These are phyloP conservation scores for Wickerhamiella domercqiae DNA, from an alignment of 805 yeast species.

Conservation along the genomic window DNA sequence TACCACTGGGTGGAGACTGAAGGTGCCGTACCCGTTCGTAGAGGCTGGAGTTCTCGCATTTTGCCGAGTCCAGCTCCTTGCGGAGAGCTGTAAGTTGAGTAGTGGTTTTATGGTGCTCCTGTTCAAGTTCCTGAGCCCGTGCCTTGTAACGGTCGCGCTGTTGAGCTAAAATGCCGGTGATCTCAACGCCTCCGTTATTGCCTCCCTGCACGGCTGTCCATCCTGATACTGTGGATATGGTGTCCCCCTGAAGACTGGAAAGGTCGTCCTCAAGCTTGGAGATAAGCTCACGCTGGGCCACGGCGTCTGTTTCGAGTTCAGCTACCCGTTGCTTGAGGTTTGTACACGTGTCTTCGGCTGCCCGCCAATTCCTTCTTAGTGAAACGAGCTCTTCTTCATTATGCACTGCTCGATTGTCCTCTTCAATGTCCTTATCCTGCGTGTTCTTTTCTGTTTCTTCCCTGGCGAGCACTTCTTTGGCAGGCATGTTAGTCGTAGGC, in stretches of 20 bases:
- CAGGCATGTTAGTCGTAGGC: neutral
- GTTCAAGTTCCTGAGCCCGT: slow-evolving; percentile 72
- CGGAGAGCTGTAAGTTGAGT: slow-evolving; percentile 42
- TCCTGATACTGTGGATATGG: slow-evolving; percentile 24
- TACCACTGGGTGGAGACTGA: slow-evolving; percentile 21
- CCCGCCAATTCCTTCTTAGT: neutral
- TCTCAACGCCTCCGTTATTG: slow-evolving; percentile 9
- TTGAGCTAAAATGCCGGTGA: slow-evolving; percentile 77
- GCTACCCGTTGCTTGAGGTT: slow-evolving; percentile 19
- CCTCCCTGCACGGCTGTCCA: slow-evolving; percentile 23
- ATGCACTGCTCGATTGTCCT: slow-evolving; percentile 5
- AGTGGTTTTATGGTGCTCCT: slow-evolving; percentile 50
- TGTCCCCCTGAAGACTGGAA: slow-evolving; percentile 16
- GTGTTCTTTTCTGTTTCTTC: slow-evolving; percentile 1
- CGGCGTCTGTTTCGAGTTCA: slow-evolving; percentile 18
- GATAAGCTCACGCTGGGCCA: slow-evolving; percentile 33
- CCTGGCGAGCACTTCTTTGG: slow-evolving; percentile 1
- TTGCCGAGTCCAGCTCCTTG: slow-evolving; percentile 46
- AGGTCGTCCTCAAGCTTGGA: slow-evolving; percentile 61
- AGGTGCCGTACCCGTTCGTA: slow-evolving; percentile 45
- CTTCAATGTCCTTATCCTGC: slow-evolving; percentile 3
- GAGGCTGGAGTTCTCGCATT: slow-evolving; percentile 59
- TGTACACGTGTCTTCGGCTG: neutral
- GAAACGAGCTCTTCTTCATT: neutral
- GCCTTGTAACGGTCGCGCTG: slow-evolving; percentile 87